Conservation (phyloP, 2,329 filamentous ascomycete genomes). For the Intubia oerlemansii region DNA sequence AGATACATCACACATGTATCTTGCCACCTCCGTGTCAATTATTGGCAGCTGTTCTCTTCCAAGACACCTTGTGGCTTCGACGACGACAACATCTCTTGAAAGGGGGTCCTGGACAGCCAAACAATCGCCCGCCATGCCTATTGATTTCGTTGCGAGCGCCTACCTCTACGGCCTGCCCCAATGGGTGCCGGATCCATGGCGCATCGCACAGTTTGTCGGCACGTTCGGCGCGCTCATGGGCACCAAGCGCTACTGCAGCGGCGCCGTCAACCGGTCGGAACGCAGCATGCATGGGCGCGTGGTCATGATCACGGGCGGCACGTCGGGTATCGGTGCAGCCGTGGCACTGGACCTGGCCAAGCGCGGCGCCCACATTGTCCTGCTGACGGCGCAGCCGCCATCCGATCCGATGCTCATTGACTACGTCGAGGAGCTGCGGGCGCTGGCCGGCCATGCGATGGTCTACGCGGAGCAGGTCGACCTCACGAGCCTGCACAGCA, state of each 20-base stretch:
- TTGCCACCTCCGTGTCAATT: too few relatives aligned
- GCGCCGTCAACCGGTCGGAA: slow-evolving; percentile 53
- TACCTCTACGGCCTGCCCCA: slow-evolving; percentile 26
- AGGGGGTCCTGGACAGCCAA: too few relatives aligned
- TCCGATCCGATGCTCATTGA: slow-evolving; percentile 80
- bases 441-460: slow-evolving; percentile 56
- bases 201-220: slow-evolving; percentile 18
- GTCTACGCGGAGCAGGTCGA: slow-evolving; percentile 95
- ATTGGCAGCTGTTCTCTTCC: too few relatives aligned
- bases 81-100: too few relatives aligned
- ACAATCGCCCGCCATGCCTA: slow-evolving; percentile 24
- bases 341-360: slow-evolving; percentile 53
- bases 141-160: slow-evolving; percentile 26
- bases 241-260: slow-evolving; percentile 57
- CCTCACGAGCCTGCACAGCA: slow-evolving; percentile 67
- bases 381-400: slow-evolving; percentile 65
- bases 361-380: slow-evolving; percentile 74
- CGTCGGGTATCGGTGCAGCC: slow-evolving; percentile 72
- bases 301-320: slow-evolving; percentile 83
- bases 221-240: slow-evolving; percentile 19
- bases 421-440: slow-evolving; percentile 73
- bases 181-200: slow-evolving; percentile 23
- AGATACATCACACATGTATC: too few relatives aligned
- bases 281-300: slow-evolving; percentile 84
- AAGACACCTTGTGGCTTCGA: too few relatives aligned